Conservation (phyloP, 306 rosid genomes). For the Medicago truncatula region DNA sequence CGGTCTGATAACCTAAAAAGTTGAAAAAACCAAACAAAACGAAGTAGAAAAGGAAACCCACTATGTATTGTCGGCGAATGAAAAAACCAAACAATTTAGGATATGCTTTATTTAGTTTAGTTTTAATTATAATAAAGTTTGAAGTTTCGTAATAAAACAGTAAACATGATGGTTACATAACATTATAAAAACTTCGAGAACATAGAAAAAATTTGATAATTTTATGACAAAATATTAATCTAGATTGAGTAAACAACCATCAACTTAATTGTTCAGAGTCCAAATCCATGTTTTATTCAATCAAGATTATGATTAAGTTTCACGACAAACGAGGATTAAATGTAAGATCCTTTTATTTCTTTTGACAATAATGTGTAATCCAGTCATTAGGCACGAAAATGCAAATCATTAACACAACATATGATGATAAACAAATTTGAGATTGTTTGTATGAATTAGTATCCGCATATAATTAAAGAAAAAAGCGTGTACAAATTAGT, state of each 20-base stretch:
- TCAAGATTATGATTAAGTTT: too few species aligned
- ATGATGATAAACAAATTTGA: background rate
- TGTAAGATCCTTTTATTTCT: too few species aligned
- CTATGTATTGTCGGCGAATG: background rate
- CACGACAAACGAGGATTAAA: too few species aligned
- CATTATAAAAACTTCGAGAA: background rate
- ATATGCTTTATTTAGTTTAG: background rate
- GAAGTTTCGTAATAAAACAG: background rate
- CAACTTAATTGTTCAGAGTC: too few species aligned
- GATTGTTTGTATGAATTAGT: background rate
- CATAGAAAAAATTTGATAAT: background rate
- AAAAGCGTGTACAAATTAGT: background rate
- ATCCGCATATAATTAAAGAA: too few species aligned
- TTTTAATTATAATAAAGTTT: background rate
- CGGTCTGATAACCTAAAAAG: too few species aligned
- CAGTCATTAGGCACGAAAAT: background rate
- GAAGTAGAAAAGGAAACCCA: conserved; percentile 10
- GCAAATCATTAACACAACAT: background rate
- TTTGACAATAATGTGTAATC: too few species aligned
- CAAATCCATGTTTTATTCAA: too few species aligned
- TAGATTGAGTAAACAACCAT: background rate
- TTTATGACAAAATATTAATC: background rate
- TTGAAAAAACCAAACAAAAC: too few species aligned
- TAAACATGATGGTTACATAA: background rate
- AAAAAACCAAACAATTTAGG: background rate